phyloP scores from a whole-genome alignment of 164 flowering plant species.

The Cinnamomum chago region DNA sequence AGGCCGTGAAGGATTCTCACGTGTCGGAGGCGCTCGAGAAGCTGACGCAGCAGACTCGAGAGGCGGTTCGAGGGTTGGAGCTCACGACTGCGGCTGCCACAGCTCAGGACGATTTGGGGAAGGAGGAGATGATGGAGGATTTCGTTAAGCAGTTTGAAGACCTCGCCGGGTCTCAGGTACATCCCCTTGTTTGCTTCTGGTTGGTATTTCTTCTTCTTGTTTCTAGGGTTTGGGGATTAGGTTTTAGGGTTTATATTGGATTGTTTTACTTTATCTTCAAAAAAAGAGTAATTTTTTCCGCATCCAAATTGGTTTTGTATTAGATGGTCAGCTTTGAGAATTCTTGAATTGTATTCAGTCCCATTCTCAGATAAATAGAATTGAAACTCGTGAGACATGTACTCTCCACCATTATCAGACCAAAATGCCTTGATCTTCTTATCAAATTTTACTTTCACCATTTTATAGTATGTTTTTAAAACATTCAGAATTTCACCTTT shows the following conservation, averaged over 20 bases:
- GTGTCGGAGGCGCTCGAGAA: slow-evolving; percentile 81
- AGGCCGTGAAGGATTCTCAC: slow-evolving; percentile 59
- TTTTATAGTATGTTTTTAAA: no score
- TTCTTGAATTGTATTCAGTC: no score
- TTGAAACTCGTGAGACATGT: no score
- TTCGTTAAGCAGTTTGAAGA: slow-evolving; percentile 96
- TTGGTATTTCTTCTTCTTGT: neutral
- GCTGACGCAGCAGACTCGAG: slow-evolving; percentile 85
- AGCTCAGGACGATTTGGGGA: slow-evolving; percentile 42
- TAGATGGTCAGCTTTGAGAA: neutral
- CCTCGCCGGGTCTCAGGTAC: slow-evolving; percentile 88
- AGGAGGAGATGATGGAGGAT: slow-evolving; percentile 75
- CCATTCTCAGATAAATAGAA: no score
- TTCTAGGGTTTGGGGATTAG: neutral
- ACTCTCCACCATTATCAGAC: no score
- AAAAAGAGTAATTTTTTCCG: neutral
- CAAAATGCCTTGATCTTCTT: no score
- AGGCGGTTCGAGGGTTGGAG: slow-evolving; percentile 79
- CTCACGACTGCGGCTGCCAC: slow-evolving; percentile 33
- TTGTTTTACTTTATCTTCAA: no score
- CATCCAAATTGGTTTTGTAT: neutral
- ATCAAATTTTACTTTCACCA: no score
- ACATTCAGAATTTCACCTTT: no score
- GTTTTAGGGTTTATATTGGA: neutral
- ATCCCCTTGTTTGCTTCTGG: no score